phyloP scores from a whole-genome alignment of 805 yeast genomes.

The Komagataella phaffii region DNA sequence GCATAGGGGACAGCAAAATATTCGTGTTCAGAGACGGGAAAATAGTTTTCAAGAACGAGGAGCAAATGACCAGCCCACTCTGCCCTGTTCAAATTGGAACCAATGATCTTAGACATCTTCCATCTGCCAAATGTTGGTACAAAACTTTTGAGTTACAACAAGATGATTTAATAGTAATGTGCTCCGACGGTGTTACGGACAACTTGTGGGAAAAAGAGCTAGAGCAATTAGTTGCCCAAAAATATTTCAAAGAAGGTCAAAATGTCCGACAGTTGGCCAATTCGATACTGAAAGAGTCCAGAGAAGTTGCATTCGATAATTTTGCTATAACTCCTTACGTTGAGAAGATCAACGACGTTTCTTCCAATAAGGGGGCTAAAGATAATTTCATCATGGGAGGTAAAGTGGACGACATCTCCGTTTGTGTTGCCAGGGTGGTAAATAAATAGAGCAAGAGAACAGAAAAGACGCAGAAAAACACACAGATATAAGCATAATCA shows the following conservation, averaged over 20 bases:
- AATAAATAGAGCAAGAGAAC: neutral
- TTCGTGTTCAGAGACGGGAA: constrained; percentile 33
- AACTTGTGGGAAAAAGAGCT: constrained; percentile 37
- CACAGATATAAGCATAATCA: neutral
- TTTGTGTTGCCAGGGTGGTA: constrained; percentile 32
- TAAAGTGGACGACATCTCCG: constrained; percentile 39
- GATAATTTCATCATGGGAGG: constrained; percentile 30
- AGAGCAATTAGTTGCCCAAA: constrained; percentile 20
- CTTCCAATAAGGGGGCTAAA: constrained; percentile 8
- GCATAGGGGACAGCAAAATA: constrained; percentile 39
- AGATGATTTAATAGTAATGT: constrained; percentile 29
- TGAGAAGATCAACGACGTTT: constrained; percentile 31
- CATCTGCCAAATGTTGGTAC: constrained; percentile 34
- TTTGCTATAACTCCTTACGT: constrained; percentile 40
- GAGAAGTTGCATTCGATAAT: constrained; percentile 37
- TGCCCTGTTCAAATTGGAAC: constrained; percentile 48
- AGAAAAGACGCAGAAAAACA: too few species aligned
- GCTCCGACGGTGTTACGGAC: constrained; percentile 43
- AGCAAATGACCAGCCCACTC: constrained; percentile 28
- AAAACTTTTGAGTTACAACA: constrained; percentile 23
- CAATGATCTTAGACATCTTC: constrained; percentile 24
- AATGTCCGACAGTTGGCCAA: constrained; percentile 26
- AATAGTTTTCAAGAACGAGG: constrained; percentile 27
- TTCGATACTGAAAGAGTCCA: constrained; percentile 26
- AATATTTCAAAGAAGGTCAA: constrained; percentile 12